Evolutionary conservation across 495 filamentous ascomycete species (phyloP).

Genomic region (Trichoderma virens): DNA sequence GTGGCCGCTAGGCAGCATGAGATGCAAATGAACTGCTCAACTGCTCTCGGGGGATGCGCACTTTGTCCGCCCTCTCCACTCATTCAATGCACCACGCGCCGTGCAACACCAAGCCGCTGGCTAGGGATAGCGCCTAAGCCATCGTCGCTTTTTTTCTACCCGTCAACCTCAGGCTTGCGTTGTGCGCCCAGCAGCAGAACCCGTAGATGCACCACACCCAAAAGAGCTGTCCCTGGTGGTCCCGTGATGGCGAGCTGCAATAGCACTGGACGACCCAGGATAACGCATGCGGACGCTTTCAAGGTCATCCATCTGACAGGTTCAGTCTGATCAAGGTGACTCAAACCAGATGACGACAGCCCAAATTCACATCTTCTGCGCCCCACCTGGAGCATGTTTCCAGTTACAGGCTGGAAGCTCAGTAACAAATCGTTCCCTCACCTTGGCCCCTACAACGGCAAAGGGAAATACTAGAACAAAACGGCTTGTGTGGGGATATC

Average conservation of each 20-base stretch:
- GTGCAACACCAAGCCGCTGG: not conserved
- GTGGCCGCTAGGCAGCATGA: not conserved
- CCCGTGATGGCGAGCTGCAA: conserved; percentile 1
- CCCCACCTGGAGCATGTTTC: not conserved
- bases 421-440: too few relatives aligned
- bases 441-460: too few relatives aligned
- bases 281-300: not conserved
- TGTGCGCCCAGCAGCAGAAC: not conserved
- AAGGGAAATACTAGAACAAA: too few relatives aligned
- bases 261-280: not conserved
- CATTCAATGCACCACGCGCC: not conserved
- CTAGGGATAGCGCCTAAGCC: not conserved
- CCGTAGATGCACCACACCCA: conserved; percentile 3
- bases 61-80: not conserved
- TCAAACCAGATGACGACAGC: not conserved
- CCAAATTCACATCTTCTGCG: not conserved
- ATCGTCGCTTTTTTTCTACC: not conserved
- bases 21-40: not conserved
- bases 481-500: too few relatives aligned
- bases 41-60: not conserved
- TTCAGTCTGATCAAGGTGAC: not conserved
- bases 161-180: not conserved
- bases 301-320: not conserved
- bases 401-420: too few relatives aligned
- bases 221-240: not conserved